Percentiles rank a stretch among this genome's conserved stretches.
These are phyloP conservation scores for Leishmania martiniquensis DNA, from an alignment of 208 protist species.

Conservation along the genomic window DNA sequence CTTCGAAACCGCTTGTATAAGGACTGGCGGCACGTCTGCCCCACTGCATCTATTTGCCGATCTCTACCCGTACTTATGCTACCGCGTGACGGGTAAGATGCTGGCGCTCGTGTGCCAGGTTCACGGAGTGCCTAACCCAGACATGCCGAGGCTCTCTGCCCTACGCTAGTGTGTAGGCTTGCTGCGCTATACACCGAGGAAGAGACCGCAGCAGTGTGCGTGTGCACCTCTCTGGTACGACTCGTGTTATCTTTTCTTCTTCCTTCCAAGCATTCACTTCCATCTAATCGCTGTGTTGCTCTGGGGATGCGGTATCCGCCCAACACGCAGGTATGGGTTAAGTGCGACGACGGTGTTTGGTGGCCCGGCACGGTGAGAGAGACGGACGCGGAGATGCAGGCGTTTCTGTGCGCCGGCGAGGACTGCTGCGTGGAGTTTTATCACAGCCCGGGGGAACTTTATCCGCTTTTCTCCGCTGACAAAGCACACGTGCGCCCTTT, in stretches of 20 bases:
- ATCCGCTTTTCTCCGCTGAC: slow-evolving; percentile 44
- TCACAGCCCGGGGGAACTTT: slow-evolving; percentile 68
- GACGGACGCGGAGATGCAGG: slow-evolving; percentile 24
- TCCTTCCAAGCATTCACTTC: too few species aligned
- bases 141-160: not conserved
- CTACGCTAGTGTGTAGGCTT: not conserved
- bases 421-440: slow-evolving; percentile 83
- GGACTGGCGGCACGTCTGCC: not conserved
- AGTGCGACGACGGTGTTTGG: slow-evolving; percentile 83
- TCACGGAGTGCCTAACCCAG: not conserved
- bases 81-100: not conserved
- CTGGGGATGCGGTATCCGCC: slow-evolving; percentile 41
- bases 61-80: not conserved
- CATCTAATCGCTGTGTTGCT: not conserved
- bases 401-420: slow-evolving; percentile 36
- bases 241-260: not conserved
- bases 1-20: not conserved
- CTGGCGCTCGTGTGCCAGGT: not conserved
- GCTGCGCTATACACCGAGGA: not conserved
- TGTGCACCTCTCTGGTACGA: not conserved
- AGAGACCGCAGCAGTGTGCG: not conserved
- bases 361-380: slow-evolving; percentile 69
- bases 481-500: slow-evolving; percentile 38
- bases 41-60: not conserved
- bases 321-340: slow-evolving; percentile 72